Evolutionary conservation across 768 basidiomycete species (phyloP).

Genomic region (Mycena olivaceomarginata): DNA sequence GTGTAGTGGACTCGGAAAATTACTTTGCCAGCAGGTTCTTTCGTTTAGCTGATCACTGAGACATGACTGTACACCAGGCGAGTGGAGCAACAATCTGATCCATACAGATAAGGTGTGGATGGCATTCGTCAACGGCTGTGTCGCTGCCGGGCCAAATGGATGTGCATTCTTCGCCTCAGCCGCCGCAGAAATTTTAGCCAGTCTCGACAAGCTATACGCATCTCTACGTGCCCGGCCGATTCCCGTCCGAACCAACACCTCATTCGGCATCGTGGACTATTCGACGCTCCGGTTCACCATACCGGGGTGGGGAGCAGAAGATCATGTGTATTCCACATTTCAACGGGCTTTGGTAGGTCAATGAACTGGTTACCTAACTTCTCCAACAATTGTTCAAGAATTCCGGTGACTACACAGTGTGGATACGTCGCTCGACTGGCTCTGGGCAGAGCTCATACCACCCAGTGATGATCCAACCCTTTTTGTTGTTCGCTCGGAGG

Average conservation of each 20-base stretch:
- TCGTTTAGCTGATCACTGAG: neutral
- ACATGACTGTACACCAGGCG: neutral
- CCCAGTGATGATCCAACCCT: too few relatives aligned
- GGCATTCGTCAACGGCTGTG: slow-evolving; percentile 59
- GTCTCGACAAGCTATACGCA: slow-evolving; percentile 58
- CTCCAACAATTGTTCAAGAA: too few relatives aligned
- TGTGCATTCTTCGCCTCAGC: slow-evolving; percentile 64
- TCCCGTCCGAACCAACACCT: slow-evolving; percentile 52
- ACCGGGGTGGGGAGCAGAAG: too few relatives aligned
- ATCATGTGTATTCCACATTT: too few relatives aligned
- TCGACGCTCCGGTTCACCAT: slow-evolving; percentile 50
- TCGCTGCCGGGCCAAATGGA: slow-evolving; percentile 56
- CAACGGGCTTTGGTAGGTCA: too few relatives aligned
- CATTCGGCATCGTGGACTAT: slow-evolving; percentile 64
- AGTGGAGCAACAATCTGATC: slow-evolving; percentile 22
- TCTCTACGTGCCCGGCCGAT: slow-evolving; percentile 56
- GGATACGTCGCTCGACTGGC: too few relatives aligned
- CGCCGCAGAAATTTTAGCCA: slow-evolving; percentile 55
- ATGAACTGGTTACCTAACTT: too few relatives aligned
- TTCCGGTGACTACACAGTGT: too few relatives aligned
- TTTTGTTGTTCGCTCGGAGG: too few relatives aligned
- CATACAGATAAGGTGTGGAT: slow-evolving; percentile 61
- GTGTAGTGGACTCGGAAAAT: slow-evolving; percentile 35
- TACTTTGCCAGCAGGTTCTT: slow-evolving; percentile 31
- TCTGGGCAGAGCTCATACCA: too few relatives aligned